Base-by-base conservation (phyloP, 164 flowering plant species). In the Vitis rotundifolia region DNA sequence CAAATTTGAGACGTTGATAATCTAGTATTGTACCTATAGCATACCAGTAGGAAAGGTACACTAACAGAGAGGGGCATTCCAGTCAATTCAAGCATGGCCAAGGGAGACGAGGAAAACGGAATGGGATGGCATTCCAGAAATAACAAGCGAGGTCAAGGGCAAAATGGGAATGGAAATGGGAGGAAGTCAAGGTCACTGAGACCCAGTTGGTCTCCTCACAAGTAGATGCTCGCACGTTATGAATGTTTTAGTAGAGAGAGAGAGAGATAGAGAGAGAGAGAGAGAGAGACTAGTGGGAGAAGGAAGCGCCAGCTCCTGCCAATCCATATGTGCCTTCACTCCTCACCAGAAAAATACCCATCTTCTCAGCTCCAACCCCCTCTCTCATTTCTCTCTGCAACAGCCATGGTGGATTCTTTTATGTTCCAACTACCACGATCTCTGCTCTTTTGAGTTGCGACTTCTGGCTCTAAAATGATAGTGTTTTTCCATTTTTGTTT, bases 141-240 rank as follows among this genome's bases (percentile, higher is more conserved):
- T 67, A 15, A 26, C 19, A 13, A 2, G n/a, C 8, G 44, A 13
- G 16, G 1, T 4, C 31, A 22, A 44, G 76, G 76, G 70, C 50
- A 54, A 71, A 53, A 26, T 11, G 55, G 66, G 14, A 28, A 50
- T 16, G 12, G 29, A n/a, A 64, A 68, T 16, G 48, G 66, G 64
- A 11, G 56, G 63, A 10, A 11, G 87, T 81, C 82, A 29, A 55
- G 11, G 78, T 82, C 79, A 71, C 28, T 9, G 12, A 51, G 71
- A 73, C 73, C 87, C 84, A 65, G 75, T 58, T 80, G 84, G 94
- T 90, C 92, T 80, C 88, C 90, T 79, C 73, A 56, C 71, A 71
- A 81, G 86, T 79, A 81, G 89, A 84, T 86, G 85, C 71, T 82
- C 85, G 72, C 97, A 89, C 88, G 93, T 86, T 88, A 82, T 71